Percentiles rank a stretch among this genome's conserved stretches.
These are phyloP conservation scores for Albizia julibrissin DNA, from an alignment of 306 rosid genomes.

Conservation along the genomic window DNA sequence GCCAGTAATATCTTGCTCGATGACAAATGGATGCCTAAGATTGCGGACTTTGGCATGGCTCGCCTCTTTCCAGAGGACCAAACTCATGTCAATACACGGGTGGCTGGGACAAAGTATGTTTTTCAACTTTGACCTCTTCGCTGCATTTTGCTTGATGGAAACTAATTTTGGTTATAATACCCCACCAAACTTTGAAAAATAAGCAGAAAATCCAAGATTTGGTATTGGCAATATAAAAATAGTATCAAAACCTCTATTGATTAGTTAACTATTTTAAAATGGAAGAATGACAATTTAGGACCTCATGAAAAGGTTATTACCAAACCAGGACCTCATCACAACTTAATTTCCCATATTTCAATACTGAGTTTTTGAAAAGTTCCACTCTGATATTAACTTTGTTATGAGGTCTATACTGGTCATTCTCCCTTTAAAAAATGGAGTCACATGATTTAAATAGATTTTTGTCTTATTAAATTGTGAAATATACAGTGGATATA, in stretches of 20 bases:
- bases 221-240: neutral
- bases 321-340: neutral
- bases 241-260: neutral
- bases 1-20: conserved; percentile 85
- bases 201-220: neutral
- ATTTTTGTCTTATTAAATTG: neutral
- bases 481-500: conserved; percentile 68
- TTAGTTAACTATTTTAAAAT: neutral
- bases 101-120: conserved; percentile 90
- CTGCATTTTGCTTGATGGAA: neutral
- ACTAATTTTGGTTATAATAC: neutral
- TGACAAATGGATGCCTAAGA: conserved; percentile 90
- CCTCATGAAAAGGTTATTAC: neutral
- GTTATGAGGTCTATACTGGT: neutral
- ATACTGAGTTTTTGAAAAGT: neutral
- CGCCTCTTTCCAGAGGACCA: conserved; percentile 98
- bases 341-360: neutral
- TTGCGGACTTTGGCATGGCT: conserved; percentile 99
- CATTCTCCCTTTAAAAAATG: neutral
- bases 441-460: neutral
- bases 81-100: conserved; percentile 87
- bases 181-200: neutral
- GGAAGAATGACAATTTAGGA: neutral
- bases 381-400: neutral
- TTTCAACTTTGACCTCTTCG: neutral